Evolutionary conservation across 2,329 filamentous ascomycete genomes (phyloP), one percentile per base, ranked within the genome.

Genomic region (Calycina marina): DNA sequence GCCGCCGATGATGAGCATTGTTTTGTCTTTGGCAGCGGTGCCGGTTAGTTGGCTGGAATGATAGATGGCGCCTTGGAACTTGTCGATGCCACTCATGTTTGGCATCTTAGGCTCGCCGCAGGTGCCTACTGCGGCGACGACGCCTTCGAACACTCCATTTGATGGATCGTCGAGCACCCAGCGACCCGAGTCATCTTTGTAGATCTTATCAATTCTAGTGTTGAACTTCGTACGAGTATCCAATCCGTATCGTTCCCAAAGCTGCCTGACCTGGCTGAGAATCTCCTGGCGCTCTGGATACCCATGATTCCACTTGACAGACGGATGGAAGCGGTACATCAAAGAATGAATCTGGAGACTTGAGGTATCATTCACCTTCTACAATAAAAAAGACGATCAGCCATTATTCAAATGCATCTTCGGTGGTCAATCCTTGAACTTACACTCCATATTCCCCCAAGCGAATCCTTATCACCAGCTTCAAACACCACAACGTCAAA

Each of bases 261-360:
- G 58, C 38, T 74, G 56, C 12, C 64, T 65, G 8, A 90, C 74
- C 49, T 86, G 75, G 14, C 65, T 63, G 26, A 86, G 62, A 38
- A 92, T 90, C 53, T 86, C 72, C 41, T 77, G 60, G 30, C 80
- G 74, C 39, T 76, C 67, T 0, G 84, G 84, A 48, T 92, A 92
- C n/a, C 80, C 80, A 17, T 64, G 60, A 18, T 69, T 61, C 73
- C 80, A 92, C 39, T 69, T 63, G 1, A 92, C 71, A 0, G 77
- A 79, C 0, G 84, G 84, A 43, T 88, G 80, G 52, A 92, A 93
- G 14, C 83, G 71, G 54, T 88, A 92, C 82, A 90, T 90, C 36
- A 86, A 54, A 13, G 75, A 82, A 52, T 92, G 81, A 14, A 92
- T 86, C 48, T 90, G 82, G 1, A 92, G 65, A 11, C 79, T 72